phyloP scores from a whole-genome alignment of 2,329 filamentous ascomycete species.

The Ophiobolus disseminans region DNA sequence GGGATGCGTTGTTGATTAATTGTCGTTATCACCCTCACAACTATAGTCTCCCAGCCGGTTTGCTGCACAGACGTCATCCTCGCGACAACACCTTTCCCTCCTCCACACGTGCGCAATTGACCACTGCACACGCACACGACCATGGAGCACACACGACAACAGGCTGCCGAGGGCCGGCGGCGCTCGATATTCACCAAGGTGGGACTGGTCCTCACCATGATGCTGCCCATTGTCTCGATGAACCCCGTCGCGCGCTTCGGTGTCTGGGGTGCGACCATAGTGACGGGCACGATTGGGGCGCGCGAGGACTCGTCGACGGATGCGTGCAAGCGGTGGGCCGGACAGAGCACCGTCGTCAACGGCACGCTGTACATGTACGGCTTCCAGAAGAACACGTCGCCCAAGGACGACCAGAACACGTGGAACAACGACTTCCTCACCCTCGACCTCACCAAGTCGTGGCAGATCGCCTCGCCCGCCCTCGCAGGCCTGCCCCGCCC shows the following conservation, averaged over 20 bases:
- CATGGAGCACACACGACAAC: conserved; percentile 39
- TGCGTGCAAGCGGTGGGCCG: conserved; percentile 48
- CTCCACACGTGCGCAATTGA: not conserved
- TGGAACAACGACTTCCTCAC: conserved; percentile 78
- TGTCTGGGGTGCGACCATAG: conserved; percentile 36
- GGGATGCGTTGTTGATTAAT: not conserved
- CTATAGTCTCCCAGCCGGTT: conserved; percentile 17
- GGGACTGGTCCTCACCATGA: conserved; percentile 44
- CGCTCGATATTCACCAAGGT: conserved; percentile 48
- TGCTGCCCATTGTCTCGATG: conserved; percentile 43
- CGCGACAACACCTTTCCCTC: conserved; percentile 9
- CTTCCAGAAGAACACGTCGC: conserved; percentile 66
- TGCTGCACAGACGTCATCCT: conserved; percentile 31
- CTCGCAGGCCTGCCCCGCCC: conserved; percentile 69
- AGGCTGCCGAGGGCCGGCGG: conserved; percentile 33
- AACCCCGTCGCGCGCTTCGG: conserved; percentile 34
- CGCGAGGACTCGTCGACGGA: conserved; percentile 43
- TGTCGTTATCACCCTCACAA: not conserved
- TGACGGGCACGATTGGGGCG: conserved; percentile 26
- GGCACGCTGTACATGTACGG: conserved; percentile 80
- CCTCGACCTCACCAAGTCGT: conserved; percentile 75
- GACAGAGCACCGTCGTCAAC: conserved; percentile 69
- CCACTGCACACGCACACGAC: conserved; percentile 18
- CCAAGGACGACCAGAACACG: conserved; percentile 66
- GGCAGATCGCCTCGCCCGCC: conserved; percentile 69